Evolutionary conservation across 305 asterid genomes (phyloP).

Genomic region (Ajuga reptans): DNA sequence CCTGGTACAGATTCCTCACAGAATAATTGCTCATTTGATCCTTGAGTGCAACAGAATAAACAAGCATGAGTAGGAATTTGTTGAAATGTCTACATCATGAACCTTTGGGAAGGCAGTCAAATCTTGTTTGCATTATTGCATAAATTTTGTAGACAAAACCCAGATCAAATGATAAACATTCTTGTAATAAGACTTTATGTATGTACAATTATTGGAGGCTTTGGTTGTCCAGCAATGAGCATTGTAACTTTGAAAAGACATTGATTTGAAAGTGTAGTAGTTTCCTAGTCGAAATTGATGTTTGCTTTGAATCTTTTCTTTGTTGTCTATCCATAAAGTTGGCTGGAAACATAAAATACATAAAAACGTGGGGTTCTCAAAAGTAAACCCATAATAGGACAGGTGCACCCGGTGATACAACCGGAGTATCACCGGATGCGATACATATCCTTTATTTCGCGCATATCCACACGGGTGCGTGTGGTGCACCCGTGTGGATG

Average conservation of each 20-base stretch:
- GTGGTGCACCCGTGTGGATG: no score
- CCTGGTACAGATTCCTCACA: neutral
- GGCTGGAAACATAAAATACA: neutral
- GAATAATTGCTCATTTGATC: neutral
- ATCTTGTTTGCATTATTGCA: neutral
- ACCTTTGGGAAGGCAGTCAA: slow-evolving; percentile 18
- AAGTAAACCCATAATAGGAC: neutral
- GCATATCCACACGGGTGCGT: no score
- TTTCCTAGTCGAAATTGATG: neutral
- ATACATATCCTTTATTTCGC: no score
- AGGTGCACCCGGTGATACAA: neutral
- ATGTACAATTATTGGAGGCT: neutral
- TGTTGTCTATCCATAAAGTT: neutral
- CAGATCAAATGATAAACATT: neutral
- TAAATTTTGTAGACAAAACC: neutral
- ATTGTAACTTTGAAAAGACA: neutral
- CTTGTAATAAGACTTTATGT: neutral
- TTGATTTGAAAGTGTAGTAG: neutral
- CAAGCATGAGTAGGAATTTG: slow-evolving; percentile 17
- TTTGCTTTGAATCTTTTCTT: neutral
- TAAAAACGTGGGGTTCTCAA: neutral
- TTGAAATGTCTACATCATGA: slow-evolving; percentile 22
- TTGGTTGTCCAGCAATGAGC: neutral
- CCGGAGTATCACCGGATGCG: no score
- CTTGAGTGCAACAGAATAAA: neutral